Evolutionary conservation across 768 basidiomycete species (phyloP).

Genomic region (Suillus discolor): DNA sequence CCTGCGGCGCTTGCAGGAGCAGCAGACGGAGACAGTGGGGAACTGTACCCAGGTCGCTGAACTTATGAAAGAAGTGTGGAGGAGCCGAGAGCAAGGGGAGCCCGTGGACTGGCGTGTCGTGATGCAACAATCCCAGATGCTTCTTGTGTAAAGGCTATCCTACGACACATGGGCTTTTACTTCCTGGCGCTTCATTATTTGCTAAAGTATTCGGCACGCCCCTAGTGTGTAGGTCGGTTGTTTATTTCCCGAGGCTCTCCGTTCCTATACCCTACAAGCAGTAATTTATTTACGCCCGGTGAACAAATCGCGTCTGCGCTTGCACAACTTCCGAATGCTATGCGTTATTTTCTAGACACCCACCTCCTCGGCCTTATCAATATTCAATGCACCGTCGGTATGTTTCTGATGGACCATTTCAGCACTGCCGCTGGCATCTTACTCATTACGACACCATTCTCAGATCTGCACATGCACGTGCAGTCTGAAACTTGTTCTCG

Average conservation of each 20-base stretch:
- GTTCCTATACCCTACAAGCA: neutral
- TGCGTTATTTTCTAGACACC: neutral
- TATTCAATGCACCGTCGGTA: neutral
- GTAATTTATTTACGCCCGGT: neutral
- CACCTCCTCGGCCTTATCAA: neutral
- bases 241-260: neutral
- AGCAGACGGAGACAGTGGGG: constrained; percentile 58
- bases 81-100: constrained; percentile 33
- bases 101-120: constrained; percentile 65
- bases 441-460: neutral
- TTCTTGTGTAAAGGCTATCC: constrained; percentile 48
- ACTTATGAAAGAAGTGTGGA: constrained; percentile 65
- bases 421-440: neutral
- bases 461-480: neutral
- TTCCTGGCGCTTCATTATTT: too few relatives aligned
- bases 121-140: constrained; percentile 46
- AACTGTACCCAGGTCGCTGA: constrained; percentile 57
- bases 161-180: neutral
- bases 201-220: neutral
- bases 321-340: neutral
- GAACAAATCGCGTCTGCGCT: neutral
- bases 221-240: neutral
- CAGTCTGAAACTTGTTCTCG: neutral
- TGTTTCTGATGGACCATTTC: neutral
- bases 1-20: constrained; percentile 47